Base-by-base conservation (phyloP, 2,329 filamentous ascomycete genomes). In the Colletotrichum navitas region DNA sequence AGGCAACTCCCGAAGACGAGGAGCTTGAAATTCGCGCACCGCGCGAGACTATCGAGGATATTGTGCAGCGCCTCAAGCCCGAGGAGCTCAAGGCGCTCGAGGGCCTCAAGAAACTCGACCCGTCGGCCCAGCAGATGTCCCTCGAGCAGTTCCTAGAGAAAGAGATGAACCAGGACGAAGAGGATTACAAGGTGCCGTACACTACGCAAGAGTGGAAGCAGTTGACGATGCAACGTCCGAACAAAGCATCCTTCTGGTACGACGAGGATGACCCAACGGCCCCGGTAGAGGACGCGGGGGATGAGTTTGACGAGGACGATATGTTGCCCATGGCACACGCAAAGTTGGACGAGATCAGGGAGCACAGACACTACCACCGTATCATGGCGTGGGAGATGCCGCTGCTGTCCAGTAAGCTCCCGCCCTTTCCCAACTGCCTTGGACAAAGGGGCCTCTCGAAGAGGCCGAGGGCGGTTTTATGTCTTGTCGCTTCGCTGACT, bases 341-440 rank as follows among this genome's bases (percentile, higher is more conserved):
- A 64, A 94, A 98, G 84, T 84, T 99, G 76, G 94, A 98, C 77
- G 89, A 96, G 81, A 91, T 97, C 77, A 88, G 95, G 74, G 95
- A 98, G 82, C 87, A 95, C 79, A 89, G 96, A 85, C 91, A 97
- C 78, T 98, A 97, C 81, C 91, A 93, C 59, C 89, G 96, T 63
- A 86, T 97, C 76, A 91, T 93, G 58, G 94, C 94, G 32, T 99
- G 96, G 95, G 96, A 99, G 82, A 93, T 99, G 92, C 96, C 96
- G 12, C 84, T 97, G 74, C 85, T 99, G 72, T 90, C 91, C 70
- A 93, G 95, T 97, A 89, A 81, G 93, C 87, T 32, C 21, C 16
- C 18, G 3, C 14, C 11, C n/a, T 36, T 11, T 36, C 32, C 34
- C 10, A 29, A 11, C 16, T 52, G 18, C 21, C 26, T 66, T 41